phyloP scores from a whole-genome alignment of 164 flowering plant species.

The Stephania cephalantha region DNA sequence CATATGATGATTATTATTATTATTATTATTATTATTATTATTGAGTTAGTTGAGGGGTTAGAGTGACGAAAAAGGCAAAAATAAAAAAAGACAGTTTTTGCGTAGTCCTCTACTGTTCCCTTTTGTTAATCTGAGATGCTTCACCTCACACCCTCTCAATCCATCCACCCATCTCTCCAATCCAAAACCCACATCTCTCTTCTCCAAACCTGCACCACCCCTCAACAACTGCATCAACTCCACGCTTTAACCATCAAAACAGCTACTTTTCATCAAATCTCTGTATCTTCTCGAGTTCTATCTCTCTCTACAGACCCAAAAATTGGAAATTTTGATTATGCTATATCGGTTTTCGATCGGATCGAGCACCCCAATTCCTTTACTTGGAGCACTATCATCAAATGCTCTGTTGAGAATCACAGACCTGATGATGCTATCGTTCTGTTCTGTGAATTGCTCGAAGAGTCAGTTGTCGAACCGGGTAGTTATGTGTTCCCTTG shows the following conservation, averaged over 20 bases:
- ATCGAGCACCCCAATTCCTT: constrained; percentile 22
- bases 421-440: constrained; percentile 23
- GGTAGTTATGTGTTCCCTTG: constrained; percentile 33
- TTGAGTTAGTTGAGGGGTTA: too few species aligned
- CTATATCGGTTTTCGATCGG: constrained; percentile 20
- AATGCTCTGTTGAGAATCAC: constrained; percentile 27
- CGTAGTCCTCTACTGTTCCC: neutral
- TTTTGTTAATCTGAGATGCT: neutral
- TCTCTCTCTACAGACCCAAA: constrained; percentile 10
- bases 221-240: constrained; percentile 11
- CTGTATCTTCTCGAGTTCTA: constrained; percentile 14
- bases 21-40: too few species aligned
- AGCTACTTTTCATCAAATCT: constrained; percentile 5
- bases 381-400: constrained; percentile 32
- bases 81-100: neutral
- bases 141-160: constrained; percentile 2
- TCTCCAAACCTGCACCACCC: constrained; percentile 10
- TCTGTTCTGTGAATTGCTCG: constrained; percentile 25
- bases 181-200: constrained; percentile 9
- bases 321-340: constrained; percentile 9
- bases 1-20: too few species aligned
- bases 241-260: constrained; percentile 18
- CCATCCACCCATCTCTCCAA: neutral
- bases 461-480: constrained; percentile 7
- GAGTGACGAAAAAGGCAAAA: too few species aligned